Evolutionary conservation across 352 stramenopile genomes (phyloP).

Genomic region (Phytopythium mirpurense): DNA sequence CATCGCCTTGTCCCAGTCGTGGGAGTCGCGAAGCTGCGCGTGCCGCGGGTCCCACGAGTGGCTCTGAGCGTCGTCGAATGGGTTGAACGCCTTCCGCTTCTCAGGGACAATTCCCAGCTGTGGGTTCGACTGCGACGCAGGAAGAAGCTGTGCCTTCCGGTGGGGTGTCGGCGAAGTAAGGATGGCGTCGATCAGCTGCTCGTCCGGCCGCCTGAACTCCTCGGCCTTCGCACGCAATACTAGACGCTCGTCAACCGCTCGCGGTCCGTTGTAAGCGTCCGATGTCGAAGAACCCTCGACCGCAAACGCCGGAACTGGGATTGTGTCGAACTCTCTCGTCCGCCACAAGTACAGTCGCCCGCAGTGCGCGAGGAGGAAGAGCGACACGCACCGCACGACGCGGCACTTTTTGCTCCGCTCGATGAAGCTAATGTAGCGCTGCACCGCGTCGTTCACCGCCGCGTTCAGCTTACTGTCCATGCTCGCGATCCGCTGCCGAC

Average conservation of each 20-base stretch:
- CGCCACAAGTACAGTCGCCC: constrained; percentile 50
- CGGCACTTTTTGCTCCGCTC: constrained; percentile 67
- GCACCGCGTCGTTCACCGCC: constrained; percentile 33
- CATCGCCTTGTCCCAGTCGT: constrained; percentile 50
- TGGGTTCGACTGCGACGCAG: constrained; percentile 24
- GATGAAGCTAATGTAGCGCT: constrained; percentile 40
- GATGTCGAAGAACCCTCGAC: neutral
- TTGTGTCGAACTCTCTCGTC: constrained; percentile 49
- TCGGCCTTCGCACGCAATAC: constrained; percentile 53
- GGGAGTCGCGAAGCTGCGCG: constrained; percentile 22
- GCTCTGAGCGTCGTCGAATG: constrained; percentile 21
- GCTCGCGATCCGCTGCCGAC: constrained; percentile 54
- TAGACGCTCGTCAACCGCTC: constrained; percentile 56
- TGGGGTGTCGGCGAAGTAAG: constrained; percentile 43
- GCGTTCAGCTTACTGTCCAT: constrained; percentile 66
- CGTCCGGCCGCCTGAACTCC: constrained; percentile 38
- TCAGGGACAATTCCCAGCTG: neutral
- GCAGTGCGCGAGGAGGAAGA: constrained; percentile 54
- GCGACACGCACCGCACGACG: constrained; percentile 44
- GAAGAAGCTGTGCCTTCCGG: constrained; percentile 22
- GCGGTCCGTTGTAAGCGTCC: constrained; percentile 42
- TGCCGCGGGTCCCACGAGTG: neutral
- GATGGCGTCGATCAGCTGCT: constrained; percentile 70
- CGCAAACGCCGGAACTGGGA: constrained; percentile 11
- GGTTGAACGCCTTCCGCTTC: constrained; percentile 17